Evolutionary conservation across 2,329 filamentous ascomycete genomes (phyloP), one percentile per base, ranked within the genome.

Genomic region (Domatiomyces catenatus): DNA sequence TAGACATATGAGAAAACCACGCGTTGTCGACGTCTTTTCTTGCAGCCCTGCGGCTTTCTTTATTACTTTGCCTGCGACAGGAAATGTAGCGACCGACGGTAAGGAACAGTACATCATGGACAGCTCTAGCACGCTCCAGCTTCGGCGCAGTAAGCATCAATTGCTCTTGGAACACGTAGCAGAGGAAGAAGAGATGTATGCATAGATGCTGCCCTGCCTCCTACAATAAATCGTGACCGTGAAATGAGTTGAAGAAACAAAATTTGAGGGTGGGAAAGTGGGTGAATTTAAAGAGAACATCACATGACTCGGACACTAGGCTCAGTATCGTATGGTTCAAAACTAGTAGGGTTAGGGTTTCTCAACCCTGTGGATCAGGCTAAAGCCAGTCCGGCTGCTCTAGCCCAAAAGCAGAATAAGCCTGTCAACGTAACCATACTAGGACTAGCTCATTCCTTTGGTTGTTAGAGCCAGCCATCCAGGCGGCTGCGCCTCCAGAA

Each of bases 161-260:
- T 75, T 12, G 67, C 64, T 81, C 76, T 81, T 63, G 76, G 74
- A 71, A 62, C 71, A 77, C 72, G 69, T 75, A 75, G 72, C 71
- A 82, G 78, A 78, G 77, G 75, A 75, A 64, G 68, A 64, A 69
- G 66, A 69, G 71, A 75, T 72, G 58, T 63, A 59, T 52, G 47
- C 49, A 53, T 45, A 55, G 56, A 56, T 55, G 60, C 57, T 49
- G 54, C 62, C 70, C 69, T 66, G 66, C 65, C 67, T 73, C 77
- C 77, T 76, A 81, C 78, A 81, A 81, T 81, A 81, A 75, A 75
- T 67, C 69, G 75, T 71, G 75, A 70, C 75, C 76, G 65, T 66
- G 64, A 28, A 75, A 79, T 75, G 75, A 79, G 75, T 75, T 64
- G 61, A 50, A 54, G 67, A 62, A 65, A 60, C 62, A 61, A 67